A percentile compares a stretch with the other conserved stretches of the same genome.
These are phyloP conservation scores for Cnidoscolus chayamansa DNA, from an alignment of 441 rosid species.

Conservation along the genomic window DNA sequence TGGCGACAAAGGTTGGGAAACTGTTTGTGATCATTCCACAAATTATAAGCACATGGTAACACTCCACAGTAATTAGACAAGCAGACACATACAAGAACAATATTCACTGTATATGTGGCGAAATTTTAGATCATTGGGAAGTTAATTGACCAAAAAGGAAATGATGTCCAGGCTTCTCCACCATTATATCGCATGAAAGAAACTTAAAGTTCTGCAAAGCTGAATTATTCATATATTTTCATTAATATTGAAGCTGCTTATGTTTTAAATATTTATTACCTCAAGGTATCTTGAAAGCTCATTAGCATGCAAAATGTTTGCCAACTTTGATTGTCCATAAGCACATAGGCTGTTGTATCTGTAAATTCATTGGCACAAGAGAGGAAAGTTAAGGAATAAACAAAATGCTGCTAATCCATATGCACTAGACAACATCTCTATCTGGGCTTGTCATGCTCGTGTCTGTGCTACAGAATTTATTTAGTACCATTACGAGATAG, in stretches of 20 bases:
- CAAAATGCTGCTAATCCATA: not conserved
- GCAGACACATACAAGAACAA: not conserved
- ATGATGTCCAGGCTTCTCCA: not conserved
- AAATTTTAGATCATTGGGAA: not conserved
- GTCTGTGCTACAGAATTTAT: not conserved
- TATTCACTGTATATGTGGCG: not conserved
- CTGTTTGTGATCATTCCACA: not conserved
- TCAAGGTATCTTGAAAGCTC: constrained; percentile 35
- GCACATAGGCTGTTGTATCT: constrained; percentile 34
- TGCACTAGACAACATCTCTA: not conserved
- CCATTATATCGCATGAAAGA: not conserved
- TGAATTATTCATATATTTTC: not conserved
- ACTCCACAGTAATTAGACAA: not conserved
- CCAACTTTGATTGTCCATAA: constrained; percentile 38
- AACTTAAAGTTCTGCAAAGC: not conserved
- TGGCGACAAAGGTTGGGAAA: not conserved
- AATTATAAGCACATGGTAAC: not conserved
- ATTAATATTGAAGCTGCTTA: not conserved
- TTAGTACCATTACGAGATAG: not conserved
- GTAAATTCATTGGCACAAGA: constrained; percentile 8
- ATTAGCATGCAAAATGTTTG: constrained; percentile 27
- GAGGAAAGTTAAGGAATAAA: not conserved
- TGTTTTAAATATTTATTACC: constrained; percentile 24
- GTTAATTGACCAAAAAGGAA: constrained; percentile 1
- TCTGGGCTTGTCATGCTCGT: not conserved